Evolutionary conservation across 257 asterid species (phyloP), one percentile per base, ranked within the genome.

Genomic region (Solanum dulcamara): DNA sequence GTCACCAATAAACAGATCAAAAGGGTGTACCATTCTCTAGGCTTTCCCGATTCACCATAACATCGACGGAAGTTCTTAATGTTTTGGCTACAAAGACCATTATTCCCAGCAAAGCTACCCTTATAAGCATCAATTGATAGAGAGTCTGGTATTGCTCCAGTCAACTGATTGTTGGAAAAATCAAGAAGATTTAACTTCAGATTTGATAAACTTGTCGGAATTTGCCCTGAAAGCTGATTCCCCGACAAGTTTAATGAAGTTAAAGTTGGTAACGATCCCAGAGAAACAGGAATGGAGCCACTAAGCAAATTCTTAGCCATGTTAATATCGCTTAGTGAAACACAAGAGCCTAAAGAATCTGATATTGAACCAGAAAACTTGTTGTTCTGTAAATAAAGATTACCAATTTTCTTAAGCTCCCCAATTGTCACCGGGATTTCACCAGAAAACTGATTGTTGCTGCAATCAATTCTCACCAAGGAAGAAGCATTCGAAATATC

Each of bases 41-140:
- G 85, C 87, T 33, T 72, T 62, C 84, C 38, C 30, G 93, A 82
- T 38, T 68, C 68, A 1, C 60, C 68, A 6, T 92, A 90, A 67
- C 98, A 95, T 18, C 88, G 84, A 14, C 84, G 87, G 87, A 94
- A 93, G 32, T 87, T 81, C 85, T 83, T 85, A 72, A 90, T 64
- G 35, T 86, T 86, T 89, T 89, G 93, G 51, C 98, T 91, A 89
- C 98, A 95, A 32, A 95, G 95, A 42, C 88, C 96, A 8, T 20
- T 24, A 74, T 95, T 95, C 42, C 98, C 97, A 2, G 90, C 18
- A 42, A 95, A 95, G 89, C 97, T 95, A 48, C 97, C 94, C 37
- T 92, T 94, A 71, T 86, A 88, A 15, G 95, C 98, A 57, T 86
- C 92, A 44, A 88, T 84, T 10, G 93, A 85, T 38, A 94, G 96